Evolutionary conservation across 2,329 filamentous ascomycete species (phyloP), one percentile per base, ranked within the genome.

Genomic region (Ophiostoma angusticollis): DNA sequence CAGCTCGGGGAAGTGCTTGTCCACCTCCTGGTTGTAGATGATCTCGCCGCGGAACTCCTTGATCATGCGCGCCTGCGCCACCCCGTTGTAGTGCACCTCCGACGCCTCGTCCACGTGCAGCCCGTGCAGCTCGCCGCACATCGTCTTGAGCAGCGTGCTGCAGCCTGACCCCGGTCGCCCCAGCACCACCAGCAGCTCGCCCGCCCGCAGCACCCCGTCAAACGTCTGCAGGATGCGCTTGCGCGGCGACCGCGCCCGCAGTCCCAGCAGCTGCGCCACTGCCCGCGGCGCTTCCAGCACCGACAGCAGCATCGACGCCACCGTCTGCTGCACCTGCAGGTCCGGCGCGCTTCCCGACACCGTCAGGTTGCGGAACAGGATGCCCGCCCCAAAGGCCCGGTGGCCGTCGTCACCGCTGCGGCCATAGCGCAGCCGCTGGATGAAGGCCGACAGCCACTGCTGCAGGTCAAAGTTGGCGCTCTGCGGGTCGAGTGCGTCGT

Each of bases 1-100:
- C 50, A 91, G 60, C 60, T 78, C 72, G 11, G 82, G 80, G 52
- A 87, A 87, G 58, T 87, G 82, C 5, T 82, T 78, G 54, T 93
- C 85, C 25, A 70, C 67, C 58, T 89, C 83, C 12, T 84, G 78
- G 48, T 84, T 85, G 54, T 89, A 87, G 11, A 84, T 64, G 2
- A 78, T 67, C 55, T 76, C 77, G 29, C 75, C 76, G 42, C 73
- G 68, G 50, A 78, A 81, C 49, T 78, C 65, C 43, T 65, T 65
- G 35, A 63, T 61, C 66, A 78, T 77, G 40, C 62, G 55, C 41
- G 61, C 52, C 44, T 65, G 63, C 0, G 64, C 54, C n/a, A 70
- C 68, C 16, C 77, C 78, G 39, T 79, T 70, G 54, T 81, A 83
- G 50, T 78, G 69, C 17, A 83, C 64, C 0, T 51, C 50, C 0